Evolutionary conservation across 2,329 filamentous ascomycete species (phyloP).

Genomic region (Aschersonia sp.): DNA sequence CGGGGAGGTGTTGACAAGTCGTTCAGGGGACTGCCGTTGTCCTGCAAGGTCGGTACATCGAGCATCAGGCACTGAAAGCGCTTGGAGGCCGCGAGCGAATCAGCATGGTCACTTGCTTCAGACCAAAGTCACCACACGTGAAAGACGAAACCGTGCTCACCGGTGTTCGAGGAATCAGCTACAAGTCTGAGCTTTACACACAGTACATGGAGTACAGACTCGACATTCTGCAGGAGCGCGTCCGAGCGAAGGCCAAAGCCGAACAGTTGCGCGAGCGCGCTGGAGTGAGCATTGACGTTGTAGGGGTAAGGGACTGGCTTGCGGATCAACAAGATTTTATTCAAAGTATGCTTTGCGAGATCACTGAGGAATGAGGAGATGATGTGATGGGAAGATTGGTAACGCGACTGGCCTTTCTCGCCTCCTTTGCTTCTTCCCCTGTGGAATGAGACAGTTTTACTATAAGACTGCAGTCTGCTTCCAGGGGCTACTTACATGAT

Average conservation of each 20-base stretch:
- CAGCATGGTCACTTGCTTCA: conserved; percentile 51
- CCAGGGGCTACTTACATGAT: too few species aligned
- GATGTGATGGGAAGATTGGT: too few species aligned
- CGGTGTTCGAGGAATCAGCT: conserved; percentile 42
- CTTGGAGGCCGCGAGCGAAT: conserved; percentile 46
- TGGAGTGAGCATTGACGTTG: neutral
- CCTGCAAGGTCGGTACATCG: conserved; percentile 54
- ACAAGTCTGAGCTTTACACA: conserved; percentile 42
- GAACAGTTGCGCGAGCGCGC: neutral
- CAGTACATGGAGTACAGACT: conserved; percentile 49
- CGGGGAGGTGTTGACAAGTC: neutral
- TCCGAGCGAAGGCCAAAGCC: conserved; percentile 5
- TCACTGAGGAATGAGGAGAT: neutral
- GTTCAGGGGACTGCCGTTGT: conserved; percentile 42
- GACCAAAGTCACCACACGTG: conserved; percentile 37
- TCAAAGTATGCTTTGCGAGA: neutral
- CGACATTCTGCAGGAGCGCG: conserved; percentile 44
- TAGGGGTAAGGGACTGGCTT: neutral
- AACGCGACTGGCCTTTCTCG: too few species aligned
- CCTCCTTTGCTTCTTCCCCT: neutral
- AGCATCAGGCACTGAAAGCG: conserved; percentile 46
- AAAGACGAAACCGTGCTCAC: conserved; percentile 47
- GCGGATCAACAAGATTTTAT: neutral
- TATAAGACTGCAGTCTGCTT: too few species aligned
- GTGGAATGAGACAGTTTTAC: neutral